Evolutionary conservation across 1,284 basidiomycete species (phyloP).

Genomic region (Pyrrhoderma noxium): DNA sequence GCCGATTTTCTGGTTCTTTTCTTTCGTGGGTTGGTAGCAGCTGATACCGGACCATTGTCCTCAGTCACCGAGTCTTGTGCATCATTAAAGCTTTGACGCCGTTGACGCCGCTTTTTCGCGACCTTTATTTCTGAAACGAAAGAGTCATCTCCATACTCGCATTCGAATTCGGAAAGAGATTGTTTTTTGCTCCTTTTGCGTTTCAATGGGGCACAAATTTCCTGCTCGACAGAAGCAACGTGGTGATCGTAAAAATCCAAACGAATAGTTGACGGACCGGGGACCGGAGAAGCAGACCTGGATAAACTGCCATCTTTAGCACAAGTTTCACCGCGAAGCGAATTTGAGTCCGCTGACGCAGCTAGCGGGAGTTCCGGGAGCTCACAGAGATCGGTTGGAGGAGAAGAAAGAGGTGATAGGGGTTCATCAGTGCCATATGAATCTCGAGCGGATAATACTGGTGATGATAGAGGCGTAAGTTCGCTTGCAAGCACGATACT

Average conservation of each 20-base stretch:
- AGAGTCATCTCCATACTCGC: no score
- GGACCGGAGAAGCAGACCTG: conserved; percentile 2
- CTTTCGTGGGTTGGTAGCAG: conserved; percentile 8
- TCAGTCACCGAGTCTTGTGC: no score
- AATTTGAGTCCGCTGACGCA: background rate
- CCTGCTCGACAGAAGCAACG: background rate
- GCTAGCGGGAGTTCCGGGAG: background rate
- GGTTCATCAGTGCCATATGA: background rate
- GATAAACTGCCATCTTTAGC: background rate
- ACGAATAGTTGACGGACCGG: conserved; percentile 9
- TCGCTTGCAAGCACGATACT: background rate
- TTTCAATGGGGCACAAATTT: background rate
- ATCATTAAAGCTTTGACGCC: no score
- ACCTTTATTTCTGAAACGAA: no score
- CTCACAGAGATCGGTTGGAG: background rate
- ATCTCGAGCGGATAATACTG: background rate
- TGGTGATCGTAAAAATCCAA: conserved; percentile 1
- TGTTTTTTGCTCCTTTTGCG: background rate
- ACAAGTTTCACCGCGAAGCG: background rate
- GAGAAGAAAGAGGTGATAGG: conserved; percentile 7
- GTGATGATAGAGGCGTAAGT: conserved; percentile 15
- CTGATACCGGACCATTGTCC: background rate
- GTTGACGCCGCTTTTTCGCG: no score
- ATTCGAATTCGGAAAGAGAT: no score
- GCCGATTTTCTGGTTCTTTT: conserved; percentile 7